phyloP scores from a whole-genome alignment of 2,329 filamentous ascomycete species.

The Pseudogymnoascus sp. region DNA sequence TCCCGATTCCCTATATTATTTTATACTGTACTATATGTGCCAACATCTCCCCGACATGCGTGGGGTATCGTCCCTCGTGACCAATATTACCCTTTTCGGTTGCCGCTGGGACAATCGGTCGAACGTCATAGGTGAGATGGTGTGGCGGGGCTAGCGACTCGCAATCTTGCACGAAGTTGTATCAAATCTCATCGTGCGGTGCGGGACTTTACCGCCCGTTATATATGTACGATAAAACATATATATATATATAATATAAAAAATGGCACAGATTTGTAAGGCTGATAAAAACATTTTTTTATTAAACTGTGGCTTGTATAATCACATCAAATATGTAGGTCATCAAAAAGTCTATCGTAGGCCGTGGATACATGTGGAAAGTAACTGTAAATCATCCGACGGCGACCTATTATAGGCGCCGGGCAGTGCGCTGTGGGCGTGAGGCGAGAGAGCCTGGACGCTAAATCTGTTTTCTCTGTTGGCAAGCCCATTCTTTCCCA shows the following conservation, averaged over 20 bases:
- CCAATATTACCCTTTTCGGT: conserved; percentile 2
- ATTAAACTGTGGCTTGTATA: background rate
- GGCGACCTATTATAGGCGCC: conserved; percentile 4
- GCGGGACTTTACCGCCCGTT: background rate
- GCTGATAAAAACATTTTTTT: background rate
- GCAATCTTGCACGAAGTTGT: background rate
- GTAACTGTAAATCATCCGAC: background rate
- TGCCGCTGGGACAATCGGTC: background rate
- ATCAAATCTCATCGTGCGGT: background rate
- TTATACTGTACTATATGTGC: too few relatives aligned
- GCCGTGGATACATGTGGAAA: conserved; percentile 1
- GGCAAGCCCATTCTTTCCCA: conserved; percentile 4
- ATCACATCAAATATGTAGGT: background rate
- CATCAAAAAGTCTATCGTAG: background rate
- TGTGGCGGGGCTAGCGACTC: conserved; percentile 6
- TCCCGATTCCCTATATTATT: background rate
- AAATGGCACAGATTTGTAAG: background rate
- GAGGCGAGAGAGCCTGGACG: conserved; percentile 7
- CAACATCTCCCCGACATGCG: background rate
- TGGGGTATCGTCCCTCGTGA: background rate
- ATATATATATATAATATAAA: background rate
- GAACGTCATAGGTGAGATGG: conserved; percentile 5
- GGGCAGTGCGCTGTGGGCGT: background rate
- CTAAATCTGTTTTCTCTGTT: conserved; percentile 8
- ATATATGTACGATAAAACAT: background rate